Evolutionary conservation across 805 yeast species (phyloP), one percentile per base, ranked within the genome.

Genomic region (Wickerhamomyces tratensis): DNA sequence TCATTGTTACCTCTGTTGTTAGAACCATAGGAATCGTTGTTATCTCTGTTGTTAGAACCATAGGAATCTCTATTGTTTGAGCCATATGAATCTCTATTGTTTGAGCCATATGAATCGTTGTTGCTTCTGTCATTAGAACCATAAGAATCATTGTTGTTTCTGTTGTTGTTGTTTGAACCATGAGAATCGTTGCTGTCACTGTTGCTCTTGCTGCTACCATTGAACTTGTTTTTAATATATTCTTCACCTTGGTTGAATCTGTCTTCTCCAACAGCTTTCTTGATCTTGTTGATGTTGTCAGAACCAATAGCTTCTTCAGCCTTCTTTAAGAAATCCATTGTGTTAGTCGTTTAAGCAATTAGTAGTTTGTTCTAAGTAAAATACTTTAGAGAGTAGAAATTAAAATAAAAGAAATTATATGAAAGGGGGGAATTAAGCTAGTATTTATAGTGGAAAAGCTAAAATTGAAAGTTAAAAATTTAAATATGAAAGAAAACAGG

Each of bases 291-390:
- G 36, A 62, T 46, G 33, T 50, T 59, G 12, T 60, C 65, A 36
- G 56, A 45, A 41, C 67, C 65, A 33, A 56, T 48, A 43, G 39
- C 48, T 12, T 50, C 41, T 49, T 62, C 65, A 30, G 61, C 53
- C 43, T 53, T 52, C 42, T 50, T 46, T 35, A 60, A 57, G 43
- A 53, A 49, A 46, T 59, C 57, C 11, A 11, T 29, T 29, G 31
- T 29, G 31, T 29, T 9, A 29, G 31, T 29, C 5, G 8, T 29
- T 29, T 9, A 4, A 29, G 31, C 5, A 29, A 3, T 29, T 3
- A 29, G 11, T 29, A 9, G 31, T 20, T 20, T 20, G 20, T 20
- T 3, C 4, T 20, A 20, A 20, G 20, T 20, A 20, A 20, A 20
- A 20, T 20, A 20, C 20, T 20, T 20, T 20, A 20, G 2, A 20